These are phyloP conservation scores for Acmispon strigosus DNA, from an alignment of 306 rosid genomes.

Conservation along the genomic window DNA sequence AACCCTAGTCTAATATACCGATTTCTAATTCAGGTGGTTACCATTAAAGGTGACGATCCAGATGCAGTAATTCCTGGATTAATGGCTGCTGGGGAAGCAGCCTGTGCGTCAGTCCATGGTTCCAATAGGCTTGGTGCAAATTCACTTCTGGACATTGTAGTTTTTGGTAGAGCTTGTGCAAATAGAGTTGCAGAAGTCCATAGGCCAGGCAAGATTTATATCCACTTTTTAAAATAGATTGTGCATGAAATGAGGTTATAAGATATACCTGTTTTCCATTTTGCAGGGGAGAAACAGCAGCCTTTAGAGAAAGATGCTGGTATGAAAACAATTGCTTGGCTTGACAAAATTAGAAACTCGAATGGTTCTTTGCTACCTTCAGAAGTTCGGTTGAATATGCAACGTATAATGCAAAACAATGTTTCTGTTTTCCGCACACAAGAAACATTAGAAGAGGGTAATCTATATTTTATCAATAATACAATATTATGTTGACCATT, in stretches of 20 bases:
- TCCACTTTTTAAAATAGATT: background rate
- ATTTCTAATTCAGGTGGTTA: constrained; percentile 51
- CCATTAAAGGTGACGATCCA: constrained; percentile 63
- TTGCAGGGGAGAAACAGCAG: constrained; percentile 54
- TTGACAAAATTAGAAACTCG: constrained; percentile 64
- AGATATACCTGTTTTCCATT: constrained; percentile 6
- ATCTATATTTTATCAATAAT: background rate
- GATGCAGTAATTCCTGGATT: constrained; percentile 73
- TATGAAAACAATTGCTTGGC: constrained; percentile 64
- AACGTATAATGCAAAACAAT: constrained; percentile 65
- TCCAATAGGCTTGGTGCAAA: constrained; percentile 96
- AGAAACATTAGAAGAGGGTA: constrained; percentile 74
- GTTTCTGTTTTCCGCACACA: constrained; percentile 81
- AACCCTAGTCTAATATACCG: background rate
- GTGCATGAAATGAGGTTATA: background rate
- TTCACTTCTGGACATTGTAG: constrained; percentile 92
- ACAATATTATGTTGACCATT: background rate
- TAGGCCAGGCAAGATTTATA: constrained; percentile 60
- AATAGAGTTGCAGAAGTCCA: constrained; percentile 82
- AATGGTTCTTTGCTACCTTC: constrained; percentile 66
- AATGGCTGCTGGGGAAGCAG: constrained; percentile 96
- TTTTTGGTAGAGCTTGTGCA: constrained; percentile 92
- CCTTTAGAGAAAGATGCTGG: constrained; percentile 71
- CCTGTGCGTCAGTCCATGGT: constrained; percentile 94
- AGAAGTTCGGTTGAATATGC: constrained; percentile 61